These are phyloP conservation scores for Eimeria praecox DNA, from an alignment of 169 alveolate genomes.

Conservation along the genomic window DNA sequence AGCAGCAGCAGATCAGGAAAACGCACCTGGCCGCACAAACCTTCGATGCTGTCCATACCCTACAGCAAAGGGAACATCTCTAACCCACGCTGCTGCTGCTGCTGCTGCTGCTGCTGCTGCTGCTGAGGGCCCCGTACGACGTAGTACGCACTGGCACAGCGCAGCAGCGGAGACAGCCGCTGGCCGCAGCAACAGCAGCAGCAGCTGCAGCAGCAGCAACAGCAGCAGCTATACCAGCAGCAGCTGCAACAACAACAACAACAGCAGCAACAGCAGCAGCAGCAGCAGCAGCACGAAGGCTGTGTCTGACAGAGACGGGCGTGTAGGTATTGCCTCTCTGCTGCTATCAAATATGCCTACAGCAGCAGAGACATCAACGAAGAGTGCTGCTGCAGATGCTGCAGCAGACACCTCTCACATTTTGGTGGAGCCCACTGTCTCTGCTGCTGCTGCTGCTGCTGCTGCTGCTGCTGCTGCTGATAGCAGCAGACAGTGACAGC, in stretches of 20 bases:
- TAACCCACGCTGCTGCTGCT: slow-evolving; percentile 6
- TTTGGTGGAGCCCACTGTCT: neutral
- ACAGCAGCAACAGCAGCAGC: neutral
- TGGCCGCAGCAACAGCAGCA: slow-evolving; percentile 1
- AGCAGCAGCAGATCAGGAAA: neutral
- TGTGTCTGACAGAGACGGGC: neutral
- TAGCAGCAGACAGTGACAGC: neutral
- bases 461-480: neutral
- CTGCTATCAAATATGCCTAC: slow-evolving; percentile 18
- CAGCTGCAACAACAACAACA: neutral
- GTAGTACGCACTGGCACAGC: neutral
- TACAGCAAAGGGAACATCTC: neutral
- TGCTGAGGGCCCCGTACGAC: neutral
- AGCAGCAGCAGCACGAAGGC: neutral
- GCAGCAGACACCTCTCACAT: neutral
- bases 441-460: neutral
- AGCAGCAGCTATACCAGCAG: neutral
- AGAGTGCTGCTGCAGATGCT: neutral
- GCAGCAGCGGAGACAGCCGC: neutral
- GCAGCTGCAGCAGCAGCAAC: neutral
- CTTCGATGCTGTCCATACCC: slow-evolving; percentile 34
- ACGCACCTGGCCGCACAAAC: slow-evolving; percentile 35
- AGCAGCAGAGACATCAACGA: neutral
- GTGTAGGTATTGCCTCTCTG: slow-evolving; percentile 14
- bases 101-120: slow-evolving; percentile 12